Base-by-base conservation (phyloP, 2,329 filamentous ascomycete genomes). In the Fusarium siculi region DNA sequence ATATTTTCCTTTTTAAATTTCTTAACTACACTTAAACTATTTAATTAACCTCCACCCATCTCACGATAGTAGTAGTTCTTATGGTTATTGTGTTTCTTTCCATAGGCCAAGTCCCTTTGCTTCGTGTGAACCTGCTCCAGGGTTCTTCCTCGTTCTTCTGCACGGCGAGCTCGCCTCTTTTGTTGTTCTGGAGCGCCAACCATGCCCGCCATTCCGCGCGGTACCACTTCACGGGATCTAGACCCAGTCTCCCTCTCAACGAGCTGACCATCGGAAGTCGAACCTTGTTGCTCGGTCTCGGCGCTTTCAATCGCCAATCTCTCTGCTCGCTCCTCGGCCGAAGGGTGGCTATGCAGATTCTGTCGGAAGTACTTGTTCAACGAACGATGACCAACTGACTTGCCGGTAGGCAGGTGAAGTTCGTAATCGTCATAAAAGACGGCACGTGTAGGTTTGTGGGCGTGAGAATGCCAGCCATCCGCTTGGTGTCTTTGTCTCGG, bases 351-450 rank as follows among this genome's bases (percentile, higher is more conserved):
- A 82, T 93, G 91, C 47, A 99, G 87, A 83, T 98, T 98, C 84
- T 99, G 96, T 67, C 94, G 92, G 85, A 91, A 99, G 84, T 98
- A 98, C 75, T 89, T 91, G 79, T 93, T 92, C 60, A 97, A 84
- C 12, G 94, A 96, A 53, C 96, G 91, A 81, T 99, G 96, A 43
- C 96, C 96, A 42, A 97, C 95, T 12, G 93, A 93, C 69, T 93
- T 92, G 59, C 96, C 96, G 9, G 93, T 94, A 4, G 96, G 96
- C 18, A 99, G 89, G 79, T 99, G 95, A 59, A 99, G 88, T 82
- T 98, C 96, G 78, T 94, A 95, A 49, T 99, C 96, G 76, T 97
- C 94, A 79, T 97, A 92, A 81, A 97, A 97, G 28, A 94, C 93
- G 42, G 94, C 91, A 70, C 92, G 89, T 9, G 89, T 82, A 74